Evolutionary conservation across 2,329 filamentous ascomycete species (phyloP), one percentile per base, ranked within the genome.

Genomic region (Alternaria ventricosa): DNA sequence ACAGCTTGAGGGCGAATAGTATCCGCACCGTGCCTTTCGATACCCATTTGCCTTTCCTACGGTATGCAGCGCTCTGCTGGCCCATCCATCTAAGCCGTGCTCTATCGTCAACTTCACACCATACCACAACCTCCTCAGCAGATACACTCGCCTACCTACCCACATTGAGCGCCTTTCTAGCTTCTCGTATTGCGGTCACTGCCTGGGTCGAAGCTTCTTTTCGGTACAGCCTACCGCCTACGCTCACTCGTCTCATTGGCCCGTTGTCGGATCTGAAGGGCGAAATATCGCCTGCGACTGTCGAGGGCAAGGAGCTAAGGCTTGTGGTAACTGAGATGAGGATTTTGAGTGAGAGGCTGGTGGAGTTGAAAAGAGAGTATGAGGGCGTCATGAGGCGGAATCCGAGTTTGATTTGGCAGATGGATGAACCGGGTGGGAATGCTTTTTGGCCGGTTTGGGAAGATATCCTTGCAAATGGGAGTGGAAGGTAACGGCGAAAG

Each of bases 201-300:
- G 61, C 70, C 3, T 78, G 75, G 75, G 73, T 75, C 27, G 75
- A 78, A 64, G 75, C 75, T 8, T 78, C 75, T 0, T 77, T 72
- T 63, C 70, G 72, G 1, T 77, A 76, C 41, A 71, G 64, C 30
- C 57, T 78, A 1, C 74, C 75, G 4, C 75, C 75, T 0, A 77
- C 75, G 13, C 64, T 78, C 10, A 72, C 71, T 1, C 72, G 75
- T 3, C 69, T 78, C 3, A 61, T 77, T 3, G 75, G 74, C 0
- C 66, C 76, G 4, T 50, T 78, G 8, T 57, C 66, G 1, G 60
- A 60, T 13, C 33, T 75, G 7, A 74, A 73, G 46, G 41, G 56
- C 2, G 66, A 67, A 22, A 65, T 76, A 13, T 67, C 72, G 1
- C 70, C 73, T 3, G 67, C 67, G 4, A 76, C 70, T 1, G 53